A percentile compares a stretch with the other conserved stretches of the same genome.
Conservation (phyloP, 345 rosid genomes). For the Hypericum androsaemum region DNA sequence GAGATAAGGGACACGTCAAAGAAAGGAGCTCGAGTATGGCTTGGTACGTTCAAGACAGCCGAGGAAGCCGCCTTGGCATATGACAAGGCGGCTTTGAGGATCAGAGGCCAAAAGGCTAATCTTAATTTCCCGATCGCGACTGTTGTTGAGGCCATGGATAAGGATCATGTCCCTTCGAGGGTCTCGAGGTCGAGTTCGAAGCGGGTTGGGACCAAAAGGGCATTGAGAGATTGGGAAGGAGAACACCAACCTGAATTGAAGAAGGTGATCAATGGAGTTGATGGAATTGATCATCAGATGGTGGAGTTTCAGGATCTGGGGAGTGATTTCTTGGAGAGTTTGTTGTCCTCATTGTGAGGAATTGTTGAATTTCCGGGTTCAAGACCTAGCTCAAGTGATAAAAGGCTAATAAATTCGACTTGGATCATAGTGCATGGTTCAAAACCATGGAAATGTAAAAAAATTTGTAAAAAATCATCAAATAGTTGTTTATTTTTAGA, state of each 20-base stretch:
- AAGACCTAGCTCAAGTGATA: no score
- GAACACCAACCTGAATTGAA: conserved; percentile 26
- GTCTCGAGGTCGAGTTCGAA: neutral
- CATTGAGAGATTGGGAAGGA: conserved; percentile 20
- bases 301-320: conserved; percentile 65
- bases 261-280: conserved; percentile 22
- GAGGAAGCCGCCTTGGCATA: conserved; percentile 92
- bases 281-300: conserved; percentile 25
- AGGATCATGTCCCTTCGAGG: neutral
- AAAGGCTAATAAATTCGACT: no score
- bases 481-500: no score
- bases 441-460: no score
- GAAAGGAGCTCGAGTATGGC: conserved; percentile 76
- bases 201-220: conserved; percentile 14
- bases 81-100: conserved; percentile 78
- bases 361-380: neutral
- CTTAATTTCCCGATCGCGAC: conserved; percentile 61
- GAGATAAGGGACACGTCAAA: conserved; percentile 71
- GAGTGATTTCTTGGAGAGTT: conserved; percentile 53
- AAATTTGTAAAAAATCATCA: no score
- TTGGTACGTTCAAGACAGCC: conserved; percentile 76
- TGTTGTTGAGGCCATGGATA: conserved; percentile 34
- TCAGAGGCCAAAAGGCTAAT: conserved; percentile 57
- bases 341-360: conserved; percentile 45
- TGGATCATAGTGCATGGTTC: no score